These are phyloP conservation scores for Asterochloris sp. DNA, from an alignment of 139 green algal genomes.

Conservation along the genomic window DNA sequence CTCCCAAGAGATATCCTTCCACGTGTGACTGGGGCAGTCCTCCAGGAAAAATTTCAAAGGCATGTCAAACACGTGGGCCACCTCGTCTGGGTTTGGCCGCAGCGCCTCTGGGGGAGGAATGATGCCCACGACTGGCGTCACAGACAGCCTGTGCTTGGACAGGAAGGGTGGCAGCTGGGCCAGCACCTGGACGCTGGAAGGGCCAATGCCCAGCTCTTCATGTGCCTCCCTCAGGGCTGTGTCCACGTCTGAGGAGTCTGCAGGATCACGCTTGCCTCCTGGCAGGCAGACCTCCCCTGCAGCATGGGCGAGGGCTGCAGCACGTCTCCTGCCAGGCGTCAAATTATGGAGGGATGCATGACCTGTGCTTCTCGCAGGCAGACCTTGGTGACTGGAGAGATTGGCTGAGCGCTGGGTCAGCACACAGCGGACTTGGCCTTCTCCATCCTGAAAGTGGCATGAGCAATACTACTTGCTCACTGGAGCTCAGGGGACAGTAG, in stretches of 20 bases:
- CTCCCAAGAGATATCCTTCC: constrained; percentile 40
- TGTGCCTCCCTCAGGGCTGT: constrained; percentile 69
- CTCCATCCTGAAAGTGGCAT: background rate
- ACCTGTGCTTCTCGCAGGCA: background rate
- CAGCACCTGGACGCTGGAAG: constrained; percentile 39
- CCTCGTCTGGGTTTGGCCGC: constrained; percentile 44
- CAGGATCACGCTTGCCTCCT: constrained; percentile 65
- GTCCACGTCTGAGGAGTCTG: constrained; percentile 51
- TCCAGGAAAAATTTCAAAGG: constrained; percentile 47
- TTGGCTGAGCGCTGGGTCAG: constrained; percentile 51
- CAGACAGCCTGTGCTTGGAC: constrained; percentile 56
- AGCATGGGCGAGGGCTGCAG: constrained; percentile 3
- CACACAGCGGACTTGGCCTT: constrained; percentile 43
- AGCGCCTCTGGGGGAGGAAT: constrained; percentile 18
- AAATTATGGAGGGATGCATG: background rate
- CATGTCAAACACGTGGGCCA: constrained; percentile 54
- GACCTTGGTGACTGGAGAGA: constrained; percentile 37
- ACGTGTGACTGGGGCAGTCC: constrained; percentile 14
- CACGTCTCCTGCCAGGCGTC: background rate
- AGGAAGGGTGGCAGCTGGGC: constrained; percentile 53
- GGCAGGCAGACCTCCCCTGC: constrained; percentile 72
- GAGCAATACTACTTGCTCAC: background rate
- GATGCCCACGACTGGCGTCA: constrained; percentile 59
- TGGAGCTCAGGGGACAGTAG: background rate
- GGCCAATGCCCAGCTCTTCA: constrained; percentile 57